These are phyloP conservation scores for Linnemannia zychae DNA, from an alignment of 192 early-diverging fungal species.

Conservation along the genomic window DNA sequence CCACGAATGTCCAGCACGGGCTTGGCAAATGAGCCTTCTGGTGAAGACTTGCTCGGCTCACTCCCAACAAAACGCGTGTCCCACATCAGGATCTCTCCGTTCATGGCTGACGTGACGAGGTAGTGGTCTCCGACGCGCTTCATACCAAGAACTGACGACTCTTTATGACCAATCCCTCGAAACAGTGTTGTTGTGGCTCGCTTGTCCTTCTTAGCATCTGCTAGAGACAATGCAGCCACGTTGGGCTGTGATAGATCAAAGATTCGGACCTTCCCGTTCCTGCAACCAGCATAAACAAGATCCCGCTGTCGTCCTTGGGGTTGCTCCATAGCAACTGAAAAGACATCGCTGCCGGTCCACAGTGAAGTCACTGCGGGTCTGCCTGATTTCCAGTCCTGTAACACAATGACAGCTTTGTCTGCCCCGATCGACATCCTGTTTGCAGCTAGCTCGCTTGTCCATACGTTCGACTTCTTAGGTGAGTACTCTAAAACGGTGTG, in stretches of 20 bases:
- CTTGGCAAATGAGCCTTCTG: constrained; percentile 1
- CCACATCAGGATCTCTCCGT: constrained; percentile 48
- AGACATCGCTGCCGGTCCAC: constrained; percentile 52
- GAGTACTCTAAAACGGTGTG: neutral
- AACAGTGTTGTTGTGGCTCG: neutral
- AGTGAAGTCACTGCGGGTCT: neutral
- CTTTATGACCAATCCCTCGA: constrained; percentile 41
- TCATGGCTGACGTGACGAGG: constrained; percentile 49
- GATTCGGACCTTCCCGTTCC: constrained; percentile 34
- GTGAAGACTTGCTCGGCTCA: neutral
- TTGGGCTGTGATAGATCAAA: constrained; percentile 37
- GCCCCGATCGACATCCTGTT: constrained; percentile 24
- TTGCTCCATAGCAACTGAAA: constrained; percentile 36
- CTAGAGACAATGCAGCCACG: neutral
- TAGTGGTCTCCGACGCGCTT: constrained; percentile 29
- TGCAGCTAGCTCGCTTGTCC: constrained; percentile 24
- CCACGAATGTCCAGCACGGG: constrained; percentile 30
- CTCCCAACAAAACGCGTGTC: constrained; percentile 39
- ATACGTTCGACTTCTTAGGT: constrained; percentile 34
- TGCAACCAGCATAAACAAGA: constrained; percentile 46
- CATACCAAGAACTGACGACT: constrained; percentile 33
- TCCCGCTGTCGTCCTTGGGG: neutral
- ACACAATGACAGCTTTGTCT: constrained; percentile 20
- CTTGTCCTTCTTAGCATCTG: constrained; percentile 7
- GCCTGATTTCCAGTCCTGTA: constrained; percentile 27